Base-by-base conservation (phyloP, 371 early-diverging fungal genomes). In the Mortierella sp. region DNA sequence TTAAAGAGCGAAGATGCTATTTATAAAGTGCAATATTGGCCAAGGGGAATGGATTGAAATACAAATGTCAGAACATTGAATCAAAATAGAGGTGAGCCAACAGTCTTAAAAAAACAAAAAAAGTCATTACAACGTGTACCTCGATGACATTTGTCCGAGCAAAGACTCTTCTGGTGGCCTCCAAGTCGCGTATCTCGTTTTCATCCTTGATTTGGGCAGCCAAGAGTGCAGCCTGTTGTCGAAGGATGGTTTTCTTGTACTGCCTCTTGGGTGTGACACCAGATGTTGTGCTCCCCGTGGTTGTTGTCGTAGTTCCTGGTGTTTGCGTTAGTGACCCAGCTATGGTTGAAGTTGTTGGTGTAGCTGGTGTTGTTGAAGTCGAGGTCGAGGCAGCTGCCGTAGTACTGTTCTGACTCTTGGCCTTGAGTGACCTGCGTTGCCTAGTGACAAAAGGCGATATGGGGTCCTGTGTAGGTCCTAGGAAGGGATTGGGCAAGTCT, bases 171-270 rank as follows among this genome's bases (percentile, higher is more conserved):
- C 68, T 68, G 2, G 75, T 79, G 12, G 75, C 80, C 32, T 79
- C 80, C 26, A 49, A 26, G 43, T 79, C 65, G 24, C 80, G 80
- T 20, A n/a, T 35, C 40, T 79, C 68, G 52, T 79, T 79, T 64
- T 79, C 80, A 16, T 64, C 75, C 39, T 74, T 74, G 64, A 79
- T 67, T 26, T 79, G 80, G 6, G 80, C 80, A 9, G 80, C 80
- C 55, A 79, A 55, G 37, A 70, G 65, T 5, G 71, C 75, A 22
- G 80, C 80, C 39, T 79, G 80, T 24, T 74, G 75, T 12, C 80
- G 68, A 18, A 79, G 72, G 28, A 79, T 79, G n/a, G 80, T 79
- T 60, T 79, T 79, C 65, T 74, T 74, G 66, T 79, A 79, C 43
- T 71, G 80, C 30, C 80, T 39, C 57, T 68, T 70, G 8, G 73